Conservation (phyloP, 345 rosid genomes). For the Ailanthus altissimus region DNA sequence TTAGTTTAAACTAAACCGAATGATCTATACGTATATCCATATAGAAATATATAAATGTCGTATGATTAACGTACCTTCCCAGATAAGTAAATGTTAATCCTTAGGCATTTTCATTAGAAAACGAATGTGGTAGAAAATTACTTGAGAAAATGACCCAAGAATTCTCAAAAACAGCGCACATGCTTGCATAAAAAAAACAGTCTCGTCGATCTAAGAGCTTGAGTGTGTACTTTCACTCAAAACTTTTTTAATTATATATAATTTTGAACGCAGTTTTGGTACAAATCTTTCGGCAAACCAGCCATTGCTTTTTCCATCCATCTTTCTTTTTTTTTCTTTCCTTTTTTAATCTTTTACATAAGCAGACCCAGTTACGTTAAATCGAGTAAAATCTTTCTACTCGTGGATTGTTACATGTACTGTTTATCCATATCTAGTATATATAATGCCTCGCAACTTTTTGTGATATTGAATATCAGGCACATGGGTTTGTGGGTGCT, state of each 20-base stretch:
- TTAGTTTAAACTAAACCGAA: background rate
- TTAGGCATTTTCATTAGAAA: background rate
- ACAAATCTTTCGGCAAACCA: conserved; percentile 18
- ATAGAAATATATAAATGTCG: background rate
- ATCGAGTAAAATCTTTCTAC: background rate
- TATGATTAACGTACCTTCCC: background rate
- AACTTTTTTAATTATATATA: background rate
- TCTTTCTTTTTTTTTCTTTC: background rate
- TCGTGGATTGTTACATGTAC: background rate
- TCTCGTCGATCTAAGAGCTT: background rate
- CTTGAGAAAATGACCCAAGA: background rate
- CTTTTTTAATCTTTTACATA: background rate
- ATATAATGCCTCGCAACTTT: background rate
- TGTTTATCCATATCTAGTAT: background rate
- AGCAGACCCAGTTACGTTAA: too few relatives aligned
- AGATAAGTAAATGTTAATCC: background rate
- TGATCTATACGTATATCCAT: background rate
- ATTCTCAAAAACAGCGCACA: background rate
- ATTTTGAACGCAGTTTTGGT: background rate
- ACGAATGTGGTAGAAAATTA: background rate
- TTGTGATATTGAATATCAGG: background rate
- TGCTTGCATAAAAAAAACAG: background rate
- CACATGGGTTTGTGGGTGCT: background rate
- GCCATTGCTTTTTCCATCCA: background rate
- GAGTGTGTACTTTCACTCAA: background rate